These are phyloP conservation scores for Candida verbasci DNA, from an alignment of 805 yeast species.

Conservation along the genomic window DNA sequence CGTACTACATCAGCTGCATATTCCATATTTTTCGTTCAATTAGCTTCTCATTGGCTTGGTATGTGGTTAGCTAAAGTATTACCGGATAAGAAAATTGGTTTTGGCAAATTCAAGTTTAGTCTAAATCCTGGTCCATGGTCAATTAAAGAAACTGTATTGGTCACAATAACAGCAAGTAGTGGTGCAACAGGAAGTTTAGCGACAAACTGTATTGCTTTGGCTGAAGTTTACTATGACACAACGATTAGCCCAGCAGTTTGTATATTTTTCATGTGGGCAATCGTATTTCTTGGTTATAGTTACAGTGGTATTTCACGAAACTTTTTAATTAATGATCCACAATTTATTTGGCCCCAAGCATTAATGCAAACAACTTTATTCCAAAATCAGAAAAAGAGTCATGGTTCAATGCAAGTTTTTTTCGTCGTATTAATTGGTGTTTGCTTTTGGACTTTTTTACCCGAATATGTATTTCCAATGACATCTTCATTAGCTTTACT, in stretches of 20 bases:
- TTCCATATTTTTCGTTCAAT: conserved; percentile 45
- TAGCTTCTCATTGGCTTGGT: conserved; percentile 40
- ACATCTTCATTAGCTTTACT: conserved; percentile 41
- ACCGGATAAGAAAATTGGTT: conserved; percentile 24
- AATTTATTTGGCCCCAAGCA: conserved; percentile 44
- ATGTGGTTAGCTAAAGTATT: conserved; percentile 36
- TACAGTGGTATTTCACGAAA: conserved; percentile 44
- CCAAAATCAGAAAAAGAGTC: conserved; percentile 19
- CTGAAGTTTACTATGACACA: conserved; percentile 36
- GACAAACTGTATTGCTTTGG: conserved; percentile 39
- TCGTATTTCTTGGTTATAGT: conserved; percentile 46
- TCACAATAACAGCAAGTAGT: conserved; percentile 44
- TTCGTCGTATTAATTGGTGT: conserved; percentile 24
- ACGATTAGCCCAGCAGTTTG: conserved; percentile 30
- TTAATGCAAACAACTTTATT: conserved; percentile 44
- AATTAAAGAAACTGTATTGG: conserved; percentile 44
- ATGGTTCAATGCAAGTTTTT: conserved; percentile 33
- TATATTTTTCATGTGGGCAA: conserved; percentile 41
- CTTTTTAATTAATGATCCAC: conserved; percentile 41
- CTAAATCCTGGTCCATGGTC: conserved; percentile 51
- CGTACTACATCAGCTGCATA: conserved; percentile 42
- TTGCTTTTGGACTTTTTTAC: conserved; percentile 42
- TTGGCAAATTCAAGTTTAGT: conserved; percentile 20
- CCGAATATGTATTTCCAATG: conserved; percentile 43
- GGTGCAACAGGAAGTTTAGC: conserved; percentile 48